Conservation (phyloP, 2,329 filamentous ascomycete genomes). For the Phyllosticta citribraziliensis region DNA sequence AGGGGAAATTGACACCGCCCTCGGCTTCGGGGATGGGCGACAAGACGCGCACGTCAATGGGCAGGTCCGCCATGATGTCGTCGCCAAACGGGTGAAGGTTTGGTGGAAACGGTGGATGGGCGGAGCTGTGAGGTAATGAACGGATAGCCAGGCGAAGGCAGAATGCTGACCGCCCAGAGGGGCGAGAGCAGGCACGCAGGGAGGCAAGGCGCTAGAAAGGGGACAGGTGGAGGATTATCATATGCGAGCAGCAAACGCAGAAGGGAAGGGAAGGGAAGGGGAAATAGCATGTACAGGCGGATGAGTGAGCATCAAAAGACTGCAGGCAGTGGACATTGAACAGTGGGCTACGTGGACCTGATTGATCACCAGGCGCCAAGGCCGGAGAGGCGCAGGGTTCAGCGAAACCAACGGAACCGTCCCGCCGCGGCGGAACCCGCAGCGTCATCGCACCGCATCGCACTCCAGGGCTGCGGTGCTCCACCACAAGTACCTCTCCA, state of each 20-base stretch:
- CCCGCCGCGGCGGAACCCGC: conserved; percentile 1
- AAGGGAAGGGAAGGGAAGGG: no score
- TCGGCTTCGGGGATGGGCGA: conserved; percentile 30
- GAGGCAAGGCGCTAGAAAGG: neutral
- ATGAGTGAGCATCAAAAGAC: no score
- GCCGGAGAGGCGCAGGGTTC: conserved; percentile 1
- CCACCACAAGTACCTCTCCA: neutral
- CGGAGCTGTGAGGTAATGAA: neutral
- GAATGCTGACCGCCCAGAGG: neutral
- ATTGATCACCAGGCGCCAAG: conserved; percentile 2
- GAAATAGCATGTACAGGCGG: no score
- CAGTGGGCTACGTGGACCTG: neutral
- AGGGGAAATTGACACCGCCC: conserved; percentile 21
- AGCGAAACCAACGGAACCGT: conserved; percentile 1
- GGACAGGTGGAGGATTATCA: neutral
- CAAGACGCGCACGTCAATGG: conserved; percentile 29
- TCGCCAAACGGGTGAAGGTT: neutral
- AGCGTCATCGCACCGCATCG: conserved; percentile 5
- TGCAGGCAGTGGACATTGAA: no score
- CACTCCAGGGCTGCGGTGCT: no score
- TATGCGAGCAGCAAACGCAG: neutral
- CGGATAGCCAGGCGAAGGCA: neutral
- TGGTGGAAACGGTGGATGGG: neutral
- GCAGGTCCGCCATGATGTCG: conserved; percentile 1
- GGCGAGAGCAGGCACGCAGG: neutral